Base-by-base conservation (phyloP, 345 rosid species). In the Zanthoxylum bungeanum region DNA sequence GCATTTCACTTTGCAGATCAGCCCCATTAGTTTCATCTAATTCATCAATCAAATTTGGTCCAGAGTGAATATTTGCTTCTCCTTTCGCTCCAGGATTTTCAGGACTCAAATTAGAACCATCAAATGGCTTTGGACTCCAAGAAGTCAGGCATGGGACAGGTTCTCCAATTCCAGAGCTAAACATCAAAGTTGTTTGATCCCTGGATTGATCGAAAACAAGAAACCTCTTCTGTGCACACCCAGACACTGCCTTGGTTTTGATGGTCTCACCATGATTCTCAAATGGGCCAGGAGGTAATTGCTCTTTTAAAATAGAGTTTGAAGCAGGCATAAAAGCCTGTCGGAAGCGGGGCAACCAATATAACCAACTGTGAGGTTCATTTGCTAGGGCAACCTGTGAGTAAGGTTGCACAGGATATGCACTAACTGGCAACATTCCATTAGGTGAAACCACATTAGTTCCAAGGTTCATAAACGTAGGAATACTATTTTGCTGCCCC, bases 201-300 rank as follows among this genome's bases (percentile, higher is more conserved):
- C 87, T 89, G 0, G 93, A 90, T 66, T 84, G 89, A 81, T 92
- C 96, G 81, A 92, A 90, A 53, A 87, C 88, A 55, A 92, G 79
- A 69, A 88, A 87, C 72, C 73, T 88, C 81, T 83, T 87, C 73
- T 72, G 87, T 33, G 52, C 72, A 73, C 73, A 72, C 5, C 80
- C 81, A 3, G 77, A 31, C 10, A 69, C 85, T 2, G 52, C n/a
- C 42, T 74, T 74, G 24, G 79, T 78, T 11, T 58, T 40, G 25
- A 66, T 30, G 17, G 57, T 19, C 71, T 75, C 85, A 61, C 11
- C 51, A 25, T 27, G 17, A 37, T 73, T 66, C 10, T 44, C 85
- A 34, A 0, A 24, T 37, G 68, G 71, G 28, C 46, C 39, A 49
- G 73, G 55, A 14, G 70, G 75, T 61, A 70, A 58, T 36, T 73